A percentile compares a stretch with the other conserved stretches of the same genome.
Evolutionary conservation across 1,284 basidiomycete genomes (phyloP).

Genomic region (Anthracocystis panici-leucophaei): DNA sequence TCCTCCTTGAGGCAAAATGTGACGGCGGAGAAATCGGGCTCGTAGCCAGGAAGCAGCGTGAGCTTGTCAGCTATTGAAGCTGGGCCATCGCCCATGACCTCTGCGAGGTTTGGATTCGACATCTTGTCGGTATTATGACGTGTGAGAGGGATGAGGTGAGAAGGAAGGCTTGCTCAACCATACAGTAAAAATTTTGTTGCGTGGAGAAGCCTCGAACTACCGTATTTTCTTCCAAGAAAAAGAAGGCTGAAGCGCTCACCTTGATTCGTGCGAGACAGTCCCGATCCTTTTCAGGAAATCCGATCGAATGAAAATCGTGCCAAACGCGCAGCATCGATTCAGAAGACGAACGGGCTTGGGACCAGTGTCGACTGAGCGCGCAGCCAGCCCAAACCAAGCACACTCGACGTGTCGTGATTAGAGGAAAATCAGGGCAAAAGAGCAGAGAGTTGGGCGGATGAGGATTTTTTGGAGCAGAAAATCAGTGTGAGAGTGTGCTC

Average conservation of each 20-base stretch:
- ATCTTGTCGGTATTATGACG: constrained; percentile 10
- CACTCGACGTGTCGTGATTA: constrained; percentile 38
- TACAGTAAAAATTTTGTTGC: constrained; percentile 27
- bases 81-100: constrained; percentile 52
- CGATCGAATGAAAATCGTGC: constrained; percentile 7
- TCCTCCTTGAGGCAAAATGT: constrained; percentile 94
- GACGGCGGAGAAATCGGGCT: constrained; percentile 85
- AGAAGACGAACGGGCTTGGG: constrained; percentile 2
- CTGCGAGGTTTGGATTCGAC: constrained; percentile 55
- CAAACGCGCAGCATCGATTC: constrained; percentile 3
- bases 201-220: constrained; percentile 23
- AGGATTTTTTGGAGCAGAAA: background rate
- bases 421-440: constrained; percentile 9
- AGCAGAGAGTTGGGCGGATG: constrained; percentile 2
- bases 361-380: constrained; percentile 18
- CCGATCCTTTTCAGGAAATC: background rate
- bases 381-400: background rate
- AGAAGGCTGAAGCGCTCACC: background rate
- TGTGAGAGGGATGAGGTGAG: background rate
- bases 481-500: background rate
- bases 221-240: constrained; percentile 14
- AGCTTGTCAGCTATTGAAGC: constrained; percentile 49
- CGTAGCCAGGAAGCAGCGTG: constrained; percentile 75
- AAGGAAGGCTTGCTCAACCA: background rate
- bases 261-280: constrained; percentile 22